Evolutionary conservation across 1,284 basidiomycete species (phyloP), one percentile per base, ranked within the genome.

Genomic region (Kalmanozyma brasiliensis): DNA sequence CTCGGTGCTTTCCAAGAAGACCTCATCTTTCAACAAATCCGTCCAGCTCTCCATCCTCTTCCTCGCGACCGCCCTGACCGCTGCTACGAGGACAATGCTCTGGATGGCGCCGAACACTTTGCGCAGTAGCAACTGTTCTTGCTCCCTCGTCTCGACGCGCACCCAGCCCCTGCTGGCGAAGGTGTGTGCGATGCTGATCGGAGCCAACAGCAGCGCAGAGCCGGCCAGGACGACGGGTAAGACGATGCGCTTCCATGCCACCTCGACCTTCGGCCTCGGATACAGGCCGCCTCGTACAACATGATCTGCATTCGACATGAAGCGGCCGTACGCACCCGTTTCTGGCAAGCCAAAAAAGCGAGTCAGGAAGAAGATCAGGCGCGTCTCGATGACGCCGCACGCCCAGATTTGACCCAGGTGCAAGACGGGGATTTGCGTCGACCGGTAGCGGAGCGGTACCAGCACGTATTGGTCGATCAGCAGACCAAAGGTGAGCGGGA

Each of bases 1-100:
- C 71, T 77, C 74, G 9, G 77, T 80, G 29, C 65, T 73, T 41
- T 77, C 74, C 44, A 80, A 64, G 34, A 73, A 80, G 10, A 79
- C 60, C 47, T 80, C 77, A 49, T 80, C 79, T 49, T 74, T 78
- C 13, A 80, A 43, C 36, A 68, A 10, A 4, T 67, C 59, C 16
- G 79, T 80, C 77, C 77, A 79, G 29, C 32, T 30, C 4, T 69
- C 60, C 55, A 76, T 74, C 32, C 62, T 44, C 1, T 33, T 52
- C 17, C 38, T 10, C 16, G 74, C 40, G 26, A 43, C 30, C 19
- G 16, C 24, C 8, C 44, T 46, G 8, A 55, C 36, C 22, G 10
- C 55, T 5, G 8, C 17, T 2, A 65, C 22, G 17, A 63, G 9
- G 9, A 48, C 5, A 0, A 20, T 9, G 36, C 47, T 47, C 48